A percentile compares a stretch with the other conserved stretches of the same genome.
Evolutionary conservation across 768 basidiomycete species (phyloP).

Genomic region (Auricularia cornea): DNA sequence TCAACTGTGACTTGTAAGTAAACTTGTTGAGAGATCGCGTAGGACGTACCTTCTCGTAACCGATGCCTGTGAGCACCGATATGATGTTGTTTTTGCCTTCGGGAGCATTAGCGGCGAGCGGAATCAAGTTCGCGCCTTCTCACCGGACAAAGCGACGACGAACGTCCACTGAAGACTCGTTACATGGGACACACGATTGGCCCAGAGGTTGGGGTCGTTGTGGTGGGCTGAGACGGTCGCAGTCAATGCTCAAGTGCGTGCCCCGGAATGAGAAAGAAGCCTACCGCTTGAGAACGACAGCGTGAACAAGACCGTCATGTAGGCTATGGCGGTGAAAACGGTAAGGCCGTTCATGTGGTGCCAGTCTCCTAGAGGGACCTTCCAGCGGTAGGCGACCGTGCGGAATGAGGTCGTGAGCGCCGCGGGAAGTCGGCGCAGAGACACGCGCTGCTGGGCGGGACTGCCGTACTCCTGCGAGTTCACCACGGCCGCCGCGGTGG

Average conservation of each 20-base stretch:
- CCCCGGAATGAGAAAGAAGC: neutral
- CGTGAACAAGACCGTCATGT: neutral
- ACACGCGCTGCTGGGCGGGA: constrained; percentile 3
- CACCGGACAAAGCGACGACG: neutral
- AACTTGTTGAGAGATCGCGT: neutral
- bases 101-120: neutral
- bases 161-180: neutral
- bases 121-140: neutral
- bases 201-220: neutral
- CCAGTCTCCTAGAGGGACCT: neutral
- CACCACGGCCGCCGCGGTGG: neutral
- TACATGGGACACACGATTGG: neutral
- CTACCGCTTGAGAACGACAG: neutral
- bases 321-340: neutral
- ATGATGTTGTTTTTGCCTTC: neutral
- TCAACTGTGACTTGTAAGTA: constrained; percentile 24
- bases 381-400: constrained; percentile 29
- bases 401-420: constrained; percentile 38
- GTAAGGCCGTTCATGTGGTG: neutral
- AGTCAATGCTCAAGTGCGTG: neutral
- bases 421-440: constrained; percentile 25
- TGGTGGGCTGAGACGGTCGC: neutral
- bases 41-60: neutral
- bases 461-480: neutral
- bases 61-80: neutral